Base-by-base conservation (phyloP, 768 basidiomycete genomes). In the Tulasnella sp. region DNA sequence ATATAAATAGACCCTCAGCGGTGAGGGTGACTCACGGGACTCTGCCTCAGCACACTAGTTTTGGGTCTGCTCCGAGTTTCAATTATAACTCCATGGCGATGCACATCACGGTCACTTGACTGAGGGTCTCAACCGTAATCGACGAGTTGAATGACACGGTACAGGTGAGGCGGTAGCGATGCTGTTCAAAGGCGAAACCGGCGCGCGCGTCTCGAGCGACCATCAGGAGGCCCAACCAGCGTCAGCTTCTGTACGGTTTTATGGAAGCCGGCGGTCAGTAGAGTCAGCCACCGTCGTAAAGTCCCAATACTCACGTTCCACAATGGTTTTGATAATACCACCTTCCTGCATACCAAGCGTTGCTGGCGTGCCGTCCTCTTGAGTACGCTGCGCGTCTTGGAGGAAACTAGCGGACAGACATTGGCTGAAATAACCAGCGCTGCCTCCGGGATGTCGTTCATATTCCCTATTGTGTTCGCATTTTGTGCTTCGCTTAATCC, bases 311-410 rank as follows among this genome's bases (percentile, higher is more conserved):
- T 35, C 35, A 35, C 35, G 5, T 2, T 35, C 35, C 35, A 97
- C 93, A 92, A 96, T 94, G 79, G 96, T 96, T 88, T 98, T 95
- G 85, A 98, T 95, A 7, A 94, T 91, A 83, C 98, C 96, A 67
- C 84, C 84, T 39, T 86, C 86, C 91, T 97, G 94, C 92, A 98
- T 94, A 9, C 93, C 94, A 71, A 98, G 87, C 15, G 90, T 88
- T 9, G 86, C 81, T 0, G 96, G 96, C 37, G 96, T 97, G 81
- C 97, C 95, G 18, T 95, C 93, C 69, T 96, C 95, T 79, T 87
- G 87, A 88, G 97, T 94, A 83, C n/a, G n/a, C n/a, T n/a, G n/a
- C n/a, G n/a, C n/a, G n/a, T n/a, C n/a, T n/a, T n/a, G n/a, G n/a
- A n/a, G n/a, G n/a, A 35, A 35, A 35, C 35, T 35, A 5, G 35